Conservation (phyloP, 169 alveolate species). For the Theileria annulata region DNA sequence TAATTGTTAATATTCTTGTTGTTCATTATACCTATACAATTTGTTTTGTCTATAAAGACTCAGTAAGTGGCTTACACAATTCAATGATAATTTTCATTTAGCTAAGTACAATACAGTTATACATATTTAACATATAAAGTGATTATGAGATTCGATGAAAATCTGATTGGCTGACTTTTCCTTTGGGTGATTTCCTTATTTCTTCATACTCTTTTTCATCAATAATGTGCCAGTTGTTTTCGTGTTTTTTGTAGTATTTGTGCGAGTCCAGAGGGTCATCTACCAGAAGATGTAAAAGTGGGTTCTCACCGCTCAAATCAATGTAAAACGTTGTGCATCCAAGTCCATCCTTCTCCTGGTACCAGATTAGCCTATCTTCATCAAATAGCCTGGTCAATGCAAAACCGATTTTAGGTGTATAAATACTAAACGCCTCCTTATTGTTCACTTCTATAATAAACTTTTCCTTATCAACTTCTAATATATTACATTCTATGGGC, state of each 20-base stretch:
- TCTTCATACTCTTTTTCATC: slow-evolving; percentile 6
- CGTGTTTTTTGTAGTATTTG: slow-evolving; percentile 3
- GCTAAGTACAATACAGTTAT: neutral
- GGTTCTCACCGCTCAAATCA: slow-evolving; percentile 8
- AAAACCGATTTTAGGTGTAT: neutral
- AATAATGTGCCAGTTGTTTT: slow-evolving; percentile 10
- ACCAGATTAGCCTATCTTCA: slow-evolving; percentile 8
- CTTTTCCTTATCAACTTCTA: neutral
- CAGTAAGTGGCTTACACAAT: neutral
- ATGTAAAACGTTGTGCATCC: slow-evolving; percentile 15
- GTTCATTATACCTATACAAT: too few species aligned
- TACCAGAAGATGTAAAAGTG: neutral
- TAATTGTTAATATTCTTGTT: too few species aligned
- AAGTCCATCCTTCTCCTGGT: slow-evolving; percentile 12
- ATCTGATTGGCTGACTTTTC: neutral
- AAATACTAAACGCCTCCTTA: neutral
- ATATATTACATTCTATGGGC: slow-evolving; percentile 8
- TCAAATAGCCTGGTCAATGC: slow-evolving; percentile 7
- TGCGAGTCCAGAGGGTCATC: slow-evolving; percentile 16
- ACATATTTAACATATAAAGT: neutral
- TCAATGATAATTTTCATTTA: neutral
- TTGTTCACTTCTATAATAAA: slow-evolving; percentile 5
- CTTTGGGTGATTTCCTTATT: neutral
- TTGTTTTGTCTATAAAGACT: neutral
- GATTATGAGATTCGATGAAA: neutral